Evolutionary conservation across 164 flowering plant species (phyloP).

Genomic region (Tetrastigma voinierianum): DNA sequence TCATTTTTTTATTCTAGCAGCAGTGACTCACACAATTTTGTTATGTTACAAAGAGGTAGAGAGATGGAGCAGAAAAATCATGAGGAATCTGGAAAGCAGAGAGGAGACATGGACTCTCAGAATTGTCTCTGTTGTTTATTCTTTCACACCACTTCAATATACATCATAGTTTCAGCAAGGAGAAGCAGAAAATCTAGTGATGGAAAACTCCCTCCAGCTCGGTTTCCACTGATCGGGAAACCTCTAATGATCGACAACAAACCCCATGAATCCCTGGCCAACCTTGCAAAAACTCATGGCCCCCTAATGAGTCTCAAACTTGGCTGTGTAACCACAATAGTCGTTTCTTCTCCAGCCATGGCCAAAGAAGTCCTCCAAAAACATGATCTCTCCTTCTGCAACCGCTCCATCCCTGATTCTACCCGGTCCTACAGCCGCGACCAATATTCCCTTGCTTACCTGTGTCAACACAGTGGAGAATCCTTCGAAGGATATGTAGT

Average conservation of each 20-base stretch:
- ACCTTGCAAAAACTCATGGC: slow-evolving; percentile 18
- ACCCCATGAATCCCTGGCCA: slow-evolving; percentile 13
- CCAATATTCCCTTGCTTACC: slow-evolving; percentile 19
- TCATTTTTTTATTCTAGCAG: no score
- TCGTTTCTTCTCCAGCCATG: slow-evolving; percentile 25
- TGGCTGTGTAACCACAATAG: slow-evolving; percentile 24
- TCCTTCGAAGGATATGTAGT: slow-evolving; percentile 27
- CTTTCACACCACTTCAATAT: neutral
- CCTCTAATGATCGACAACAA: slow-evolving; percentile 8
- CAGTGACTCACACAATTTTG: no score
- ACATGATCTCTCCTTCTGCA: slow-evolving; percentile 24
- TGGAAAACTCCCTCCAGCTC: slow-evolving; percentile 9
- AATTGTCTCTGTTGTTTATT: neutral
- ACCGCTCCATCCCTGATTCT: slow-evolving; percentile 22
- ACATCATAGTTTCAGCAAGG: neutral
- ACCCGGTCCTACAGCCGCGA: slow-evolving; percentile 13
- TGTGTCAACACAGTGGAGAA: slow-evolving; percentile 22
- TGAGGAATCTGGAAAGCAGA: no score
- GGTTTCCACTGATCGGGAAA: slow-evolving; percentile 7
- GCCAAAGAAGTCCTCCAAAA: slow-evolving; percentile 35
- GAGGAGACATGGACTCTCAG: no score
- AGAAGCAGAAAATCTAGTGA: neutral
- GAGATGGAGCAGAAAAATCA: no score
- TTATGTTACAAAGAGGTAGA: no score
- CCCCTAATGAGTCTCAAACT: slow-evolving; percentile 28